Evolutionary conservation across 2,329 filamentous ascomycete species (phyloP).

Genomic region (Verticillium tricorpus): DNA sequence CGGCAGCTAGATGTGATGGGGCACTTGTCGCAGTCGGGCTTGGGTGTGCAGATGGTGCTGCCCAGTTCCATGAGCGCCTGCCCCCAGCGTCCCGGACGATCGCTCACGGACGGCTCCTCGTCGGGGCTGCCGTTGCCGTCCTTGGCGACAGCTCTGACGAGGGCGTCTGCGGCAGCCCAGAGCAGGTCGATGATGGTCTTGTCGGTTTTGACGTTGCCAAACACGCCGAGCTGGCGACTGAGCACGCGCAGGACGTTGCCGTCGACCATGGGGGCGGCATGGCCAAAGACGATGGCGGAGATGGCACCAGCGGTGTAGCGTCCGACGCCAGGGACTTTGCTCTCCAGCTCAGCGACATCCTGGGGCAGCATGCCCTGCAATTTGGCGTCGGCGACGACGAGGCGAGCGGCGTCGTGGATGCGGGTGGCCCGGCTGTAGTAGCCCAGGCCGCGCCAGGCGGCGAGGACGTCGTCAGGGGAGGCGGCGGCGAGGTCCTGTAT

Average conservation of each 20-base stretch:
- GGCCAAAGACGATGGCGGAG: constrained; percentile 58
- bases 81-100: constrained; percentile 56
- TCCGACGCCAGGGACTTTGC: constrained; percentile 54
- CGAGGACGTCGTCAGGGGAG: constrained; percentile 49
- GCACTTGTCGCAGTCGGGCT: constrained; percentile 49
- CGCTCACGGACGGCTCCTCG: constrained; percentile 30
- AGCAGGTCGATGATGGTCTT: constrained; percentile 47
- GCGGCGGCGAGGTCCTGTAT: constrained; percentile 52
- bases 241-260: constrained; percentile 59
- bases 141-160: constrained; percentile 46
- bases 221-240: constrained; percentile 54
- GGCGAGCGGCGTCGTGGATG: constrained; percentile 51
- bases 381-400: constrained; percentile 36
- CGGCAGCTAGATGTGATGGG: constrained; percentile 48
- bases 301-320: constrained; percentile 60
- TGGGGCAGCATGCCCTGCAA: constrained; percentile 47
- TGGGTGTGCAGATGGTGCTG: constrained; percentile 57
- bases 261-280: constrained; percentile 56
- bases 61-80: constrained; percentile 64
- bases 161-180: constrained; percentile 53
- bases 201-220: constrained; percentile 52
- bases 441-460: constrained; percentile 56
- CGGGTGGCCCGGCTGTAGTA: constrained; percentile 62
- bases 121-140: constrained; percentile 21
- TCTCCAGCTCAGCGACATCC: constrained; percentile 38